Evolutionary conservation across 2,329 filamentous ascomycete genomes (phyloP).

Genomic region (Aureobasidium subglaciale): DNA sequence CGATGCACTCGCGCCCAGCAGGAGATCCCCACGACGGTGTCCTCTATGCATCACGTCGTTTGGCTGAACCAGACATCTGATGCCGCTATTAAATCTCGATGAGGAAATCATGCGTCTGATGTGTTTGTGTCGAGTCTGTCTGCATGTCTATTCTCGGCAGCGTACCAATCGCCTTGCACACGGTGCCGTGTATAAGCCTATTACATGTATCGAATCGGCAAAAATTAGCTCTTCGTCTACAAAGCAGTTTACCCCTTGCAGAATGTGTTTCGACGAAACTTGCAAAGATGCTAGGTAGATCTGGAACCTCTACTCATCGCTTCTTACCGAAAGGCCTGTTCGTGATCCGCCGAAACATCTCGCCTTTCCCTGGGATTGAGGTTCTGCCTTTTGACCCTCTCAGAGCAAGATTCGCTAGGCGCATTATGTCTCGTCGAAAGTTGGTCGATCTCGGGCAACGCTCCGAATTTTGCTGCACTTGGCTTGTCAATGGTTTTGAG

Average conservation of each 20-base stretch:
- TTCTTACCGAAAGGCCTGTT: too few relatives aligned
- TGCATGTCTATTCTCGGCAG: neutral
- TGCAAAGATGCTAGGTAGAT: too few relatives aligned
- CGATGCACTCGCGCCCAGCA: neutral
- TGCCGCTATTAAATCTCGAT: neutral
- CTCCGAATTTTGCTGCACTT: too few relatives aligned
- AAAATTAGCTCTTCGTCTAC: neutral
- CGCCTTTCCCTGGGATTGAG: too few relatives aligned
- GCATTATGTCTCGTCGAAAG: too few relatives aligned
- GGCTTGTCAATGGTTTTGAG: too few relatives aligned
- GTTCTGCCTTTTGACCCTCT: too few relatives aligned
- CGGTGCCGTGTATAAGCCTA: neutral
- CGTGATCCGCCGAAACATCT: too few relatives aligned
- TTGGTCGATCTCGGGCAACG: too few relatives aligned
- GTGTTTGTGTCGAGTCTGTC: neutral
- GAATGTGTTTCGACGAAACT: neutral
- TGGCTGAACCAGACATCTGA: neutral
- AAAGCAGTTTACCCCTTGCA: neutral
- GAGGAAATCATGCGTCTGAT: neutral
- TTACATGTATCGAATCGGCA: neutral
- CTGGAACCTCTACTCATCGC: too few relatives aligned
- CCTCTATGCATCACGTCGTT: neutral
- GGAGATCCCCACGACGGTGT: neutral
- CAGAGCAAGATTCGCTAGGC: too few relatives aligned
- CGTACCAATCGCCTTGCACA: too few relatives aligned